phyloP scores from a whole-genome alignment of 495 filamentous ascomycete genomes.

The Penicillium longicatenatum region DNA sequence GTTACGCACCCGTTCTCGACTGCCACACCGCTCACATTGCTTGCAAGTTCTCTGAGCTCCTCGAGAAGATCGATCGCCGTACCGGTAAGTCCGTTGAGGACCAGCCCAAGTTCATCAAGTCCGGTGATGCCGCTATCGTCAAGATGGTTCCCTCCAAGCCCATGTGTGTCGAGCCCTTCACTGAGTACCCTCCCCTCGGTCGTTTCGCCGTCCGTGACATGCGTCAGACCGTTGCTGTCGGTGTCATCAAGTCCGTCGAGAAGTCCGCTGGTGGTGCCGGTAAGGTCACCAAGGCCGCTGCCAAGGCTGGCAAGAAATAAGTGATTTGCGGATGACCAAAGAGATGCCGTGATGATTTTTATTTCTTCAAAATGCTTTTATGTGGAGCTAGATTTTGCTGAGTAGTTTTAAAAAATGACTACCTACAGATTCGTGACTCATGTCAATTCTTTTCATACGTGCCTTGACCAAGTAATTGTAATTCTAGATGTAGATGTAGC shows the following conservation, averaged over 20 bases:
- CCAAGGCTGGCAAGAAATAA: constrained; percentile 72
- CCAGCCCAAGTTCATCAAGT: constrained; percentile 98
- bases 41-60: constrained; percentile 98
- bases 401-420: constrained; percentile 24
- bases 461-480: neutral
- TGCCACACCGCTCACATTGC: constrained; percentile 99
- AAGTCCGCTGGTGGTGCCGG: constrained; percentile 68
- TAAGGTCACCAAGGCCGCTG: constrained; percentile 78
- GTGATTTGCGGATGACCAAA: constrained; percentile 33
- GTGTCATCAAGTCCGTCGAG: constrained; percentile 87
- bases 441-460: constrained; percentile 12
- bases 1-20: constrained; percentile 97
- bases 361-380: constrained; percentile 33
- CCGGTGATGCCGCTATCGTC: constrained; percentile 99
- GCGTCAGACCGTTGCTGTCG: constrained; percentile 94
- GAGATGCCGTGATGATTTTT: constrained; percentile 38
- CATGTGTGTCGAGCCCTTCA: constrained; percentile 99
- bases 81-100: constrained; percentile 96
- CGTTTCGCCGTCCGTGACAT: constrained; percentile 96
- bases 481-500: neutral
- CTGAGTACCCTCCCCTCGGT: constrained; percentile 97
- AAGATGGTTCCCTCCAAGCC: constrained; percentile 99
- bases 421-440: constrained; percentile 30
- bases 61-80: constrained; percentile 99
- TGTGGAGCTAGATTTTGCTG: constrained; percentile 35